Base-by-base conservation (phyloP, 2,329 filamentous ascomycete genomes). In the Penicillium sp. region DNA sequence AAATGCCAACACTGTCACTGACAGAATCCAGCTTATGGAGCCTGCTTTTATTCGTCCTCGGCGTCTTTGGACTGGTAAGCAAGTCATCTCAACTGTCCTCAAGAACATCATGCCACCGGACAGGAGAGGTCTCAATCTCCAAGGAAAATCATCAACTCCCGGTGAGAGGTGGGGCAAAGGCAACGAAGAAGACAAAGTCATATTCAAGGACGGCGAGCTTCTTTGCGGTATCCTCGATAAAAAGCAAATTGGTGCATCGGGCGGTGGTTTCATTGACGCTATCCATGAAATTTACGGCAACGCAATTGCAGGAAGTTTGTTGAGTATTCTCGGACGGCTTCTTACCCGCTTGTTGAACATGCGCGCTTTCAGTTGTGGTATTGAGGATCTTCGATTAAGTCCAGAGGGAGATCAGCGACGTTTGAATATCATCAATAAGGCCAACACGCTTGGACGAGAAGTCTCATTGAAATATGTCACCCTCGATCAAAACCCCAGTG, bases 351-450 rank as follows among this genome's bases (percentile, higher is more conserved):
- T 92, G 62, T 81, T 97, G 59, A 90, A 94, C 68, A 96, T 97
- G 86, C 84, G 92, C 52, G 94, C 93, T 1, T 97, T 97, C 71
- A 94, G 90, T 62, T 99, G 94, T 72, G 95, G 95, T 70, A 96
- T 99, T 74, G 93, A 99, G 66, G 95, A 99, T 79, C 80, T 99
- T 58, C 85, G 89, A 57, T 83, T 99, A 52, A 97, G 93, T 0
- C 79, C 83, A 1, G 79, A 89, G 60, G 93, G 94, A 53, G 91
- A 99, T 68, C 77, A 77, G 55, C 79, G 81, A 53, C 86, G 94
- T 43, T 83, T 82, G 62, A 78, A 88, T 62, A 85, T 86, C 60
- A 77, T 99, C 12, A 76, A 81, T 61, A 82, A 82, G 50, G 89
- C 91, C 0, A 77, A 85, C 40, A 76, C 73, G 2, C 82, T 93